Evolutionary conservation across 495 filamentous ascomycete species (phyloP), one percentile per base, ranked within the genome.

Genomic region (Echria macrotheca): DNA sequence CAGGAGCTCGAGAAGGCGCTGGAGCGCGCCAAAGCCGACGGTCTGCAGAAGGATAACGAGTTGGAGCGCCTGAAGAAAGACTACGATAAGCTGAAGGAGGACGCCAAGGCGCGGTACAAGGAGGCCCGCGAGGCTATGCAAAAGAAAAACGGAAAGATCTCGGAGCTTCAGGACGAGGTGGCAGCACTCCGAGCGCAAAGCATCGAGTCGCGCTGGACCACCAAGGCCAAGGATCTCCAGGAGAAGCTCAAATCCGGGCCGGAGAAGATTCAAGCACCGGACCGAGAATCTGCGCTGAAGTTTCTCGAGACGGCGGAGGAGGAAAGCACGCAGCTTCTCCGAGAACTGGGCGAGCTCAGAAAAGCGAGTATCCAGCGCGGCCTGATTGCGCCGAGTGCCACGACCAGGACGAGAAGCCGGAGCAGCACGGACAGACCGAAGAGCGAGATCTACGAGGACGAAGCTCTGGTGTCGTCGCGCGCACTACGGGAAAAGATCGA

Each of bases 141-240:
- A 43, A 81, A 76, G 57, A 85, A 85, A 24, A 81, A 86, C 48
- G 72, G 76, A 44, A 85, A 84, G 56, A 80, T 81, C 10, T 70
- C 76, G 22, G 56, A 66, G 31, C 57, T 68, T 11, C 53, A 64
- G 24, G 53, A 63, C 25, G 59, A 60, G 31, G 35, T 63, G 28
- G 60, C 53, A 6, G 45, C 55, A n/a, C 51, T 66, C 41, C 64
- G 52, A 33, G 53, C 42, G 7, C 54, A 60, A 14, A 55, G 32
- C 31, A 38, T 50, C 14, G 59, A 54, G 17, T 40, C 56, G 17
- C 46, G 26, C n/a, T 57, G 55, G 44, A 6, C 58, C 23, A 36
- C 42, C 2, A 45, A 56, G 19, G 55, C 50, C 22, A 59, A 49
- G 49, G 57, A 42, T 26, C 43, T 66, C 3, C 60, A 62, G 24